Evolutionary conservation across 352 stramenopile species (phyloP), one percentile per base, ranked within the genome.

Genomic region (Pythium graminicola): DNA sequence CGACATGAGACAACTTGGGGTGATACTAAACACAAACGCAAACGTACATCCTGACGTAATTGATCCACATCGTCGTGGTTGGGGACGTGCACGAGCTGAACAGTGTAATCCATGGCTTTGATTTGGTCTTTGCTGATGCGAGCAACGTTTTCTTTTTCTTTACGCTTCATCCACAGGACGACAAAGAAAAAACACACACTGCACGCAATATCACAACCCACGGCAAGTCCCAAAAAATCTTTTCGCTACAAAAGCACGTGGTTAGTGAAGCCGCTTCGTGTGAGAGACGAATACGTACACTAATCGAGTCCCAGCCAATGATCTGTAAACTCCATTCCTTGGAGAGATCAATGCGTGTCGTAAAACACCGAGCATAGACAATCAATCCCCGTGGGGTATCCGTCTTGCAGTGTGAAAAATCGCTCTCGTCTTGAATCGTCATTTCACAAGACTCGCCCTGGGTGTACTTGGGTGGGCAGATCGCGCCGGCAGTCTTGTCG

Each of bases 221-320:
- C 72, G 0, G 81, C 77, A 13, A 89, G 55, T 6, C 73, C 71
- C 16, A 93, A 54, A 41, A 90, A 90, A 13, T 84, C 65, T 23
- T 74, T 69, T 11, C 79, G 72, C 81, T 92, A 60, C 32, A n/a
- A n/a, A n/a, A n/a, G n/a, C n/a, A n/a, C n/a, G n/a, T n/a, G n/a
- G n/a, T n/a, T n/a, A n/a, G n/a, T n/a, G n/a, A n/a, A n/a, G n/a
- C n/a, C n/a, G n/a, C n/a, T n/a, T n/a, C n/a, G n/a, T n/a, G n/a
- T n/a, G n/a, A n/a, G n/a, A n/a, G n/a, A n/a, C n/a, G n/a, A 44
- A 27, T 60, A 29, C 54, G 24, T 54, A 61, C 81, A 17, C 70
- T 93, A 54, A 93, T 82, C 9, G 75, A 81, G 49, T 90, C 70
- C 77, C 81, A 89, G 31, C 81, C 81, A 44, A 89, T 77, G 45